These are phyloP conservation scores for Lumnitzera racemosa DNA, from an alignment of 345 rosid species.

Conservation along the genomic window DNA sequence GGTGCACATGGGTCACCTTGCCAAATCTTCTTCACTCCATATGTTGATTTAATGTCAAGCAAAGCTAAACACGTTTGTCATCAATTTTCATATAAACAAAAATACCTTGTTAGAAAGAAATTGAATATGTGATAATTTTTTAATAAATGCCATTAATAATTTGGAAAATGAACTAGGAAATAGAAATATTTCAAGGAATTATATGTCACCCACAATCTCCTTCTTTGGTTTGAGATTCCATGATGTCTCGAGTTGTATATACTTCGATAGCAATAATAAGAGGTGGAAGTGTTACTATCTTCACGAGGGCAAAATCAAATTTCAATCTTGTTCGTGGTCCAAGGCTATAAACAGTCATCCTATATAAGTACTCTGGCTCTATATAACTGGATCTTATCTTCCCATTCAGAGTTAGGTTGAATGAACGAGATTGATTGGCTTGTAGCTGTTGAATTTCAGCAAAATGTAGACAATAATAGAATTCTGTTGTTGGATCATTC, in stretches of 20 bases:
- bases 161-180: neutral
- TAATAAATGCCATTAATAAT: neutral
- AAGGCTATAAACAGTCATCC: neutral
- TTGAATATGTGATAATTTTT: neutral
- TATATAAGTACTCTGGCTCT: no score
- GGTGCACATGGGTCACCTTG: constrained; percentile 46
- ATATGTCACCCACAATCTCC: constrained; percentile 23
- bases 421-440: no score
- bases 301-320: constrained; percentile 9
- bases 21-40: constrained; percentile 22
- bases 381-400: no score
- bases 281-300: constrained; percentile 21
- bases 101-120: neutral
- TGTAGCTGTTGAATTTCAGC: no score
- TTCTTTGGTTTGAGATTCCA: constrained; percentile 20
- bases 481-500: no score
- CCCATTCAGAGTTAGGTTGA: no score
- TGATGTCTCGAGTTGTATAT: constrained; percentile 17
- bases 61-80: constrained; percentile 15
- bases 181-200: neutral
- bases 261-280: constrained; percentile 27
- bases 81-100: neutral
- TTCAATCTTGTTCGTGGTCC: constrained; percentile 16
- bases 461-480: no score
- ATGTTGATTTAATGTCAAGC: constrained; percentile 16